Percentiles rank a stretch among this genome's conserved stretches.
phyloP scores from a whole-genome alignment of 176 grass and related monocot genomes.

The Tillandsia fasciculata region DNA sequence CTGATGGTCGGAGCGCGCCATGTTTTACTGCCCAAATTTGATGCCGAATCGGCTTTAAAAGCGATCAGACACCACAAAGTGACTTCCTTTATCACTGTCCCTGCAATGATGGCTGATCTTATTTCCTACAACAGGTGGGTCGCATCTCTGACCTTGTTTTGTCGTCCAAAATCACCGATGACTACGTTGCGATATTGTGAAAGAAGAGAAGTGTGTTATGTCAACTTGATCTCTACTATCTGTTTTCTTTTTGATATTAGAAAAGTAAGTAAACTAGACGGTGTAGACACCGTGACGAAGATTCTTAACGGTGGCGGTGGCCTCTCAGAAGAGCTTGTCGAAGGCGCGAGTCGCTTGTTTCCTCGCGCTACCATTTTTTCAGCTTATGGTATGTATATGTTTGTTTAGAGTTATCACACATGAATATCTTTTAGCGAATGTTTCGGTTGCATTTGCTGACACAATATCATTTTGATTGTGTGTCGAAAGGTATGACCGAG shows the following conservation, averaged over 20 bases:
- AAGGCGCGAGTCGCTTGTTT: slow-evolving; percentile 42
- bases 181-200: too few relatives aligned
- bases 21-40: slow-evolving; percentile 67
- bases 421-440: too few relatives aligned
- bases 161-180: neutral
- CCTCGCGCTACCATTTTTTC: slow-evolving; percentile 54
- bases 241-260: slow-evolving; percentile 23
- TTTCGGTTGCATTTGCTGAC: neutral
- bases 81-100: slow-evolving; percentile 84
- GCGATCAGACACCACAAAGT: slow-evolving; percentile 41
- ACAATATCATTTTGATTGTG: neutral
- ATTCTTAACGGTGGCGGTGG: slow-evolving; percentile 76
- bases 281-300: slow-evolving; percentile 37
- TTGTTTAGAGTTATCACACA: too few relatives aligned
- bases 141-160: neutral
- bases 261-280: slow-evolving; percentile 21
- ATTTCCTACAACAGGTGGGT: slow-evolving; percentile 47
- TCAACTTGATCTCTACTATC: neutral
- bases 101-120: slow-evolving; percentile 76
- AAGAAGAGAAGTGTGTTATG: too few relatives aligned
- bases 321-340: slow-evolving; percentile 39
- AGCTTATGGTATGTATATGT: slow-evolving; percentile 52
- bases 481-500: slow-evolving; percentile 80
- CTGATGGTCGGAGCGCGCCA: slow-evolving; percentile 65
- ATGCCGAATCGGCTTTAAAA: slow-evolving; percentile 38